Conservation (phyloP, 208 protist species). For the Trypanosoma melophagium region DNA sequence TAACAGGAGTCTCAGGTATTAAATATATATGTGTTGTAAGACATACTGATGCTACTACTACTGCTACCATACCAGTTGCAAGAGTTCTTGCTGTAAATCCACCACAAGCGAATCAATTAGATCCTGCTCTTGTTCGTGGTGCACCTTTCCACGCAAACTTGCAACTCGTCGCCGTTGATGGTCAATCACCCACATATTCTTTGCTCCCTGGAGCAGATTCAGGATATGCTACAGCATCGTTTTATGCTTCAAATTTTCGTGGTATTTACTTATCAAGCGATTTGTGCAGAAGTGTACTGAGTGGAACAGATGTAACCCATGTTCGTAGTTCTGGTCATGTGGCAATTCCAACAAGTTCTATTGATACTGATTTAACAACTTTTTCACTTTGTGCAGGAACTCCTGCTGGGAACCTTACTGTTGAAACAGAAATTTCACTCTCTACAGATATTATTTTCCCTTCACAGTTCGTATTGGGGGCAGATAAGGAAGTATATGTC, state of each 20-base stretch:
- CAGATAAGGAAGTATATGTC: constrained; percentile 41
- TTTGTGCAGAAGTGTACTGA: constrained; percentile 27
- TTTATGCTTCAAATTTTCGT: constrained; percentile 38
- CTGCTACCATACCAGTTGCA: constrained; percentile 25
- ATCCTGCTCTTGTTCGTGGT: constrained; percentile 44
- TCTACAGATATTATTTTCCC: constrained; percentile 45
- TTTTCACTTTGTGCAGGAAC: constrained; percentile 45
- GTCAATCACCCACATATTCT: constrained; percentile 48
- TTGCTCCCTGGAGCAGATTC: constrained; percentile 45
- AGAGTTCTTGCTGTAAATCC: constrained; percentile 53
- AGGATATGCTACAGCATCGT: constrained; percentile 30
- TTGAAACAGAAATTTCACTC: constrained; percentile 28
- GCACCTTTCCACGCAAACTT: constrained; percentile 47
- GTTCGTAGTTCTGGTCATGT: constrained; percentile 24
- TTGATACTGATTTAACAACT: constrained; percentile 24
- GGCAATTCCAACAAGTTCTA: constrained; percentile 24
- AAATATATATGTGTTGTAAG: constrained; percentile 55
- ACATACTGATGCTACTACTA: not conserved
- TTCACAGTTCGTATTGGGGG: constrained; percentile 45
- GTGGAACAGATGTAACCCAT: constrained; percentile 22
- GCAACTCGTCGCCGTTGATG: constrained; percentile 16
- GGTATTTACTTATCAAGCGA: constrained; percentile 51
- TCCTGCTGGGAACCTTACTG: constrained; percentile 33
- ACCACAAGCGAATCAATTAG: constrained; percentile 31
- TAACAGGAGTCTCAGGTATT: constrained; percentile 36